Percentiles rank a stretch among this genome's conserved stretches.
Conservation (phyloP, 176 grass and related monocot species). For the Melocanna baccifera region DNA sequence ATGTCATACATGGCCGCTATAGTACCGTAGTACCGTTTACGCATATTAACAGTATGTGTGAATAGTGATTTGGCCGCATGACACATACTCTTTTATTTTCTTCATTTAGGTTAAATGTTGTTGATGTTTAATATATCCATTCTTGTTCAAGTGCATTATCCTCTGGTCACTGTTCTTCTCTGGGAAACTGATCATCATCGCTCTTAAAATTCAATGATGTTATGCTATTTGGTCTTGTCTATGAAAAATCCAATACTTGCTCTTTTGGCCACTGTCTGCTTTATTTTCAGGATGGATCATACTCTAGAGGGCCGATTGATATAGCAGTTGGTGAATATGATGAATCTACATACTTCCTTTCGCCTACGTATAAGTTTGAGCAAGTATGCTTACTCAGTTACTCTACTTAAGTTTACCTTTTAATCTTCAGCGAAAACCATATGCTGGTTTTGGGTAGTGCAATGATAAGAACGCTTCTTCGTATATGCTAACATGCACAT, state of each 20-base stretch:
- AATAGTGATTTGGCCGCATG: too few relatives aligned
- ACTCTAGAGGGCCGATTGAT: slow-evolving; percentile 89
- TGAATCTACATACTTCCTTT: slow-evolving; percentile 86
- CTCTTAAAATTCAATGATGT: slow-evolving; percentile 4
- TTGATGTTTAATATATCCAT: not conserved
- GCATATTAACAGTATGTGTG: too few relatives aligned
- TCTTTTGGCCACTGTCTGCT: not conserved
- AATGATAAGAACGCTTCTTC: slow-evolving; percentile 8
- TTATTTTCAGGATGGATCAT: slow-evolving; percentile 89
- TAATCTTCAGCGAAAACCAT: not conserved
- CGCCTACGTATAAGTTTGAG: slow-evolving; percentile 92
- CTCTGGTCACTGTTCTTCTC: slow-evolving; percentile 4
- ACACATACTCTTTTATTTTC: not conserved
- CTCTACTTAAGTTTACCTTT: slow-evolving; percentile 6
- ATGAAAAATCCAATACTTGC: not conserved
- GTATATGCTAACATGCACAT: slow-evolving; percentile 20
- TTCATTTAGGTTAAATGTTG: not conserved
- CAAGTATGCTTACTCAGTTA: slow-evolving; percentile 82
- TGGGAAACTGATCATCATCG: not conserved
- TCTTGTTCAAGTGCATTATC: not conserved
- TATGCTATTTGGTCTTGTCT: slow-evolving; percentile 13
- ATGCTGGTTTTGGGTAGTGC: not conserved
- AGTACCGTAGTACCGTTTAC: too few relatives aligned
- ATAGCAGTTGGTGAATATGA: slow-evolving; percentile 71
- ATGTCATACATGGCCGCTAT: too few relatives aligned